A percentile compares a stretch with the other conserved stretches of the same genome.
phyloP scores from a whole-genome alignment of 768 basidiomycete genomes.

The Mycena amicta region DNA sequence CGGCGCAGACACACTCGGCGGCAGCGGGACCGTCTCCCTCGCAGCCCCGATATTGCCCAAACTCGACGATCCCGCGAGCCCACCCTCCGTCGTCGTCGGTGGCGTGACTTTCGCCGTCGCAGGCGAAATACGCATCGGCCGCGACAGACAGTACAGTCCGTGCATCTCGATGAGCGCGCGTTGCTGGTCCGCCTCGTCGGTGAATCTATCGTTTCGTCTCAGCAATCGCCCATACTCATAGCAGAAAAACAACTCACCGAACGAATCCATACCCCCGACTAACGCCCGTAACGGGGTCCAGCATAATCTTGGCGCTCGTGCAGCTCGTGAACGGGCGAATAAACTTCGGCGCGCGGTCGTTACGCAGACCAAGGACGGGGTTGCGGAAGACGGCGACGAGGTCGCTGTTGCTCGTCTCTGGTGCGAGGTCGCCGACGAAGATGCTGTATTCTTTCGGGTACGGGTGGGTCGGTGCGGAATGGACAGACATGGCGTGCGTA shows the following conservation, averaged over 20 bases:
- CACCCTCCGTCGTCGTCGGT: slow-evolving; percentile 15
- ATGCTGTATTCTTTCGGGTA: slow-evolving; percentile 89
- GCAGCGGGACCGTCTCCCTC: background rate
- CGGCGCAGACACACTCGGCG: slow-evolving; percentile 65
- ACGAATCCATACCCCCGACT: slow-evolving; percentile 94
- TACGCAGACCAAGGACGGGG: slow-evolving; percentile 81
- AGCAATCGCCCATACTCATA: slow-evolving; percentile 17
- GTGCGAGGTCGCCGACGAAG: slow-evolving; percentile 91
- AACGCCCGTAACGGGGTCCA: slow-evolving; percentile 86
- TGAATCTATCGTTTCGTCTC: slow-evolving; percentile 57
- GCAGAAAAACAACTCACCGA: slow-evolving; percentile 49
- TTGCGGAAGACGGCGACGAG: slow-evolving; percentile 90
- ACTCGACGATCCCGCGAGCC: background rate
- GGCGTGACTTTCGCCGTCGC: slow-evolving; percentile 87
- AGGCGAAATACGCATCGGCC: slow-evolving; percentile 91
- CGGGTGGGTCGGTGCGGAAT: slow-evolving; percentile 27
- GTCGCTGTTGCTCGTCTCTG: slow-evolving; percentile 93
- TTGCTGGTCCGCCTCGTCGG: slow-evolving; percentile 85
- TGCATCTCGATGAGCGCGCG: slow-evolving; percentile 92
- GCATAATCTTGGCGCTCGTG: slow-evolving; percentile 95
- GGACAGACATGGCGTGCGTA: background rate
- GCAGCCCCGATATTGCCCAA: background rate
- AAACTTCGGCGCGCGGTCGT: slow-evolving; percentile 86
- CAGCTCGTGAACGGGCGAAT: slow-evolving; percentile 89
- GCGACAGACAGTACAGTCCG: slow-evolving; percentile 84